A percentile compares a stretch with the other conserved stretches of the same genome.
Conservation (phyloP, 2,329 filamentous ascomycete genomes). For the Microdochium bolleyi region DNA sequence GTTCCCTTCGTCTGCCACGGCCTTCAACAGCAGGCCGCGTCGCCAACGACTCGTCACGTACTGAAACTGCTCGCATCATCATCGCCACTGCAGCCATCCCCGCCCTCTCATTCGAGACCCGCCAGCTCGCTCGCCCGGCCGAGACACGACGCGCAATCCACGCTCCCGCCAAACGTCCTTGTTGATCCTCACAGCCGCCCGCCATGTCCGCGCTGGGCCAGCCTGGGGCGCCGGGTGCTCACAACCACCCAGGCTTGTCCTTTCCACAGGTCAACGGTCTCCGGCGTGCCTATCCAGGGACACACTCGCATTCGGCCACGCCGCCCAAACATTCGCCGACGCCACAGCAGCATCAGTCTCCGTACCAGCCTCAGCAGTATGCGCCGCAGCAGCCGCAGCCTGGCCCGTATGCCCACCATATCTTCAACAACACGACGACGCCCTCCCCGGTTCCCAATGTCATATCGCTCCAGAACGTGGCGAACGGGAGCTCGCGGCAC, state of each 20-base stretch:
- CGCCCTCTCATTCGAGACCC: background rate
- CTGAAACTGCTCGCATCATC: background rate
- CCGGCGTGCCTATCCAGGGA: constrained; percentile 38
- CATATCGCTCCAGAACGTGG: constrained; percentile 38
- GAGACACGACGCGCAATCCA: background rate
- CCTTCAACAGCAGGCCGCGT: background rate
- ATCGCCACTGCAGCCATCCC: background rate
- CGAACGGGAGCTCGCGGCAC: constrained; percentile 39
- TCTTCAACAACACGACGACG: constrained; percentile 38
- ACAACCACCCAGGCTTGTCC: constrained; percentile 43
- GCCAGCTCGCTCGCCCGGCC: too few relatives aligned
- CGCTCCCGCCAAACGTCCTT: background rate
- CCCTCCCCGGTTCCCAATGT: constrained; percentile 38
- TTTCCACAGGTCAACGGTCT: constrained; percentile 41
- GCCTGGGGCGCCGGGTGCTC: constrained; percentile 30
- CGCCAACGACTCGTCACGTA: background rate
- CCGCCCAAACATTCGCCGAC: constrained; percentile 48
- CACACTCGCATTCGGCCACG: constrained; percentile 41
- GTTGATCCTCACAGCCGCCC: background rate
- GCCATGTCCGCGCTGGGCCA: constrained; percentile 41
- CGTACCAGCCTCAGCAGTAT: constrained; percentile 47
- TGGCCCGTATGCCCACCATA: constrained; percentile 40
- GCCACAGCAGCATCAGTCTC: constrained; percentile 42
- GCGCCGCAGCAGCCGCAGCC: constrained; percentile 41
- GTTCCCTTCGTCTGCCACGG: background rate